Conservation (phyloP, 192 early-diverging fungal genomes). For the Umbelopsis ramanniana region DNA sequence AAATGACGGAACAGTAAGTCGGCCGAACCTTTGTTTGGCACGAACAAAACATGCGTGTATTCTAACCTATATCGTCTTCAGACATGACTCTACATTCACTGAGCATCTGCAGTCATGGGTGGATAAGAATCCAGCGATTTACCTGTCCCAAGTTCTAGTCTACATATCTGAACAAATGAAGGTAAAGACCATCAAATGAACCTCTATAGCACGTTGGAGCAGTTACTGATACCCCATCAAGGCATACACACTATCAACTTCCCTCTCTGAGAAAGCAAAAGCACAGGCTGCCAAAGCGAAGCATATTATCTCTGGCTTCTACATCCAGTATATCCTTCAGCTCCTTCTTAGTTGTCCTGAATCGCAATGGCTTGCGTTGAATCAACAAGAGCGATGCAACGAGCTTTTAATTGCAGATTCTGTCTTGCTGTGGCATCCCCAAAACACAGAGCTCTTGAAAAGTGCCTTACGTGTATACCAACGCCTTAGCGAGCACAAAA, state of each 20-base stretch:
- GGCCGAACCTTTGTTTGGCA: background rate
- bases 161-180: conserved; percentile 5
- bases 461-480: background rate
- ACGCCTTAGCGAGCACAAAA: background rate
- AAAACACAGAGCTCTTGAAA: background rate
- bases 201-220: background rate
- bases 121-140: background rate
- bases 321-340: background rate
- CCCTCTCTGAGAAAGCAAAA: background rate
- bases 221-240: background rate
- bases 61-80: background rate
- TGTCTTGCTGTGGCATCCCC: background rate
- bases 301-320: background rate
- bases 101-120: background rate
- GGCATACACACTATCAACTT: background rate
- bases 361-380: background rate
- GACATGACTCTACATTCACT: background rate
- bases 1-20: background rate
- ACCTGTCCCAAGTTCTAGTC: background rate
- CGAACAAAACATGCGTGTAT: background rate
- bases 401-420: background rate
- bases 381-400: background rate
- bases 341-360: background rate
- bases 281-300: background rate
- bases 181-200: background rate